Evolutionary conservation across 805 yeast species (phyloP).

Genomic region (Cyberlindnera petersonii): DNA sequence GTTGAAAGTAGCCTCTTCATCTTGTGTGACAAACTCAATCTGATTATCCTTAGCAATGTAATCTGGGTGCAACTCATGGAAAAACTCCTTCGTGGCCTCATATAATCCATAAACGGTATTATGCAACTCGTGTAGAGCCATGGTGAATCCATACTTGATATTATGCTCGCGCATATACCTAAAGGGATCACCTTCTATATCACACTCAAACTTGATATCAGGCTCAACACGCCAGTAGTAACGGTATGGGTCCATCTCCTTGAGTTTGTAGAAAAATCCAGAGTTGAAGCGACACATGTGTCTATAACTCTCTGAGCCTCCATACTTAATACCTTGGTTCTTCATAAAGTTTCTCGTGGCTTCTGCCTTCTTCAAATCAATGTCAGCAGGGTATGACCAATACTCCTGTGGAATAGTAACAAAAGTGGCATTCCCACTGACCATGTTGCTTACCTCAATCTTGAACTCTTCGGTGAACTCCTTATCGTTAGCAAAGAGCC

Average conservation of each 20-base stretch:
- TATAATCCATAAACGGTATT: slow-evolving; percentile 63
- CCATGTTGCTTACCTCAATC: slow-evolving; percentile 38
- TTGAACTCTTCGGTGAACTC: slow-evolving; percentile 55
- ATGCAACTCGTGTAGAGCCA: slow-evolving; percentile 59
- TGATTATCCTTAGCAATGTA: slow-evolving; percentile 48
- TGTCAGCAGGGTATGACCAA: slow-evolving; percentile 65
- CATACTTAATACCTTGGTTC: slow-evolving; percentile 48
- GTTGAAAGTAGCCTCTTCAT: slow-evolving; percentile 62
- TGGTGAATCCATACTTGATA: slow-evolving; percentile 63
- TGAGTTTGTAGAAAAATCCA: slow-evolving; percentile 59
- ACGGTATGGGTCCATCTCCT: slow-evolving; percentile 51
- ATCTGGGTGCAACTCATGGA: slow-evolving; percentile 41
- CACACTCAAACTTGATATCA: slow-evolving; percentile 56
- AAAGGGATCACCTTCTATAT: slow-evolving; percentile 61
- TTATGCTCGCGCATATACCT: slow-evolving; percentile 49
- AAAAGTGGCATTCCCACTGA: slow-evolving; percentile 56
- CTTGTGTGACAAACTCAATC: slow-evolving; percentile 59
- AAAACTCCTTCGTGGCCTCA: slow-evolving; percentile 47
- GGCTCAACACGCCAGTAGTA: slow-evolving; percentile 82
- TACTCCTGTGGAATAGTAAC: slow-evolving; percentile 55
- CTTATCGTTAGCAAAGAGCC: slow-evolving; percentile 72
- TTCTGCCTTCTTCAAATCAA: slow-evolving; percentile 48
- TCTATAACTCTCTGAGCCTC: slow-evolving; percentile 59
- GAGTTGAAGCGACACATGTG: slow-evolving; percentile 56
- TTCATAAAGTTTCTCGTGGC: slow-evolving; percentile 40